Percentiles rank a stretch among this genome's conserved stretches.
These are phyloP conservation scores for Colletotrichum endophyticum DNA, from an alignment of 2,329 filamentous ascomycete genomes.

Conservation along the genomic window DNA sequence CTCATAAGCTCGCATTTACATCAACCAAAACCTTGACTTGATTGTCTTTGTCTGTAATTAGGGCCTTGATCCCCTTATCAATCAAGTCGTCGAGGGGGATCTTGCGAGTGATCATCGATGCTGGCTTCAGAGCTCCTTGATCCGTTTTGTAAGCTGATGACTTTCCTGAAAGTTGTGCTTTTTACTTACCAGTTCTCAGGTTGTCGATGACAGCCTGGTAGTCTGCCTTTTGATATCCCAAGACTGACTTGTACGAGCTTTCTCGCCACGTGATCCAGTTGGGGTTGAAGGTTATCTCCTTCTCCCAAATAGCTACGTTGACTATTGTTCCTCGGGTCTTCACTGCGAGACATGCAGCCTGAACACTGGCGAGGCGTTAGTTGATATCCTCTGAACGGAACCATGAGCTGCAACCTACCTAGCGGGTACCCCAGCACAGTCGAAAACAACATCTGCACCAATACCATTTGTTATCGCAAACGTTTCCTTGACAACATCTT, in stretches of 20 bases:
- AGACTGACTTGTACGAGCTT: constrained; percentile 22
- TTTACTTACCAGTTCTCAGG: constrained; percentile 20
- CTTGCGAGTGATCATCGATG: constrained; percentile 58
- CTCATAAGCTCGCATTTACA: not conserved
- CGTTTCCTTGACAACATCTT: constrained; percentile 22
- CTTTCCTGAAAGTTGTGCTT: fast-evolving
- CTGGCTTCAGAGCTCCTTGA: constrained; percentile 41
- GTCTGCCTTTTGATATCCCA: constrained; percentile 24
- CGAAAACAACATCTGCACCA: constrained; percentile 25
- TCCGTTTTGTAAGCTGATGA: not conserved
- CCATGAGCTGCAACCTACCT: not conserved
- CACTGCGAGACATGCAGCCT: constrained; percentile 24
- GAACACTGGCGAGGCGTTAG: constrained; percentile 1
- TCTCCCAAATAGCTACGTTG: constrained; percentile 31
- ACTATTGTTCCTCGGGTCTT: constrained; percentile 27
- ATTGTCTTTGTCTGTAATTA: constrained; percentile 58
- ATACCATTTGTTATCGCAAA: constrained; percentile 20
- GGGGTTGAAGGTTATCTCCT: constrained; percentile 23
- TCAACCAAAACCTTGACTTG: constrained; percentile 62
- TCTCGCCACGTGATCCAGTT: constrained; percentile 25
- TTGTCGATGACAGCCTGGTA: constrained; percentile 28
- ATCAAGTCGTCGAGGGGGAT: constrained; percentile 55
- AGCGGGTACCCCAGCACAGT: constrained; percentile 27
- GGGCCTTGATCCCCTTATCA: constrained; percentile 53
- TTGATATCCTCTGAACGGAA: fast-evolving